Percentiles rank a stretch among this genome's conserved stretches.
These are phyloP conservation scores for Citeromyces matritensis DNA, from an alignment of 805 yeast species.

Conservation along the genomic window DNA sequence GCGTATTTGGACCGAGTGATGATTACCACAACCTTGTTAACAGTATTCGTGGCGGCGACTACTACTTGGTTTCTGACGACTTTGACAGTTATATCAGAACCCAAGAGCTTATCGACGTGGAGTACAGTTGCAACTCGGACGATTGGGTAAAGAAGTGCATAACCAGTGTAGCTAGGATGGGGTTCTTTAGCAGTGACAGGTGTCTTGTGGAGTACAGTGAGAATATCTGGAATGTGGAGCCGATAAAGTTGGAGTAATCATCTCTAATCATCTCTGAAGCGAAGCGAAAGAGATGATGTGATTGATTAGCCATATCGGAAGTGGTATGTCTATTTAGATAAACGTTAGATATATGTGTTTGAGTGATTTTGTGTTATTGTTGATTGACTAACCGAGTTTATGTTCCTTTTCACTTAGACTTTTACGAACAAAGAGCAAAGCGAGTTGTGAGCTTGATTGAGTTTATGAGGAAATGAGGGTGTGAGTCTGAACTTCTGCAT, in stretches of 20 bases:
- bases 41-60: conserved; percentile 59
- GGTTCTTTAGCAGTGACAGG: conserved; percentile 83
- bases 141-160: conserved; percentile 71
- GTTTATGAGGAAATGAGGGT: too few species aligned
- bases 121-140: conserved; percentile 43
- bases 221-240: conserved; percentile 85
- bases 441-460: too few species aligned
- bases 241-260: too few species aligned
- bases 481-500: too few species aligned
- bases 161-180: conserved; percentile 78
- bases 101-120: conserved; percentile 61
- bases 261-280: too few species aligned
- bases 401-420: too few species aligned
- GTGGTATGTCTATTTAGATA: not conserved
- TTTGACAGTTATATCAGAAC: conserved; percentile 79
- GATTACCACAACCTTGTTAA: conserved; percentile 60
- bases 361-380: not conserved
- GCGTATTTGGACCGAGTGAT: conserved; percentile 52
- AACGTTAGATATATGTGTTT: not conserved
- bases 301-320: not conserved
- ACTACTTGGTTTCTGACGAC: conserved; percentile 79
- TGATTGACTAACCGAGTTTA: too few species aligned
- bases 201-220: conserved; percentile 89
- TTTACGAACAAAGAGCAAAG: too few species aligned
- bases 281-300: too few species aligned